These are phyloP conservation scores for Gnomoniopsis sp. DNA, from an alignment of 2,329 filamentous ascomycete species.

Conservation along the genomic window DNA sequence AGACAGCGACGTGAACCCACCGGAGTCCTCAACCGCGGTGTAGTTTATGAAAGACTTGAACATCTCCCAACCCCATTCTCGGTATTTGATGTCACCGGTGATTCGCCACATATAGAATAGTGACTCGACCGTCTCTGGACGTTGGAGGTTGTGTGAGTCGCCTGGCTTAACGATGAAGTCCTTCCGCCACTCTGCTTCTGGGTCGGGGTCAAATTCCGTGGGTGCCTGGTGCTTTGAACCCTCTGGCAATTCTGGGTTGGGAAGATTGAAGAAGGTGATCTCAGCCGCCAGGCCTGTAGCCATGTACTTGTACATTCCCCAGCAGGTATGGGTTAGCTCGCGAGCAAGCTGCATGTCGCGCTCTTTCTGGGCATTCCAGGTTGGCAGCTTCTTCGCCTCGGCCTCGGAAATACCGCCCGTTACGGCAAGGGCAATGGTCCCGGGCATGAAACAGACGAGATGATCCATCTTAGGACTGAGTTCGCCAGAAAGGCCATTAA, in stretches of 20 bases:
- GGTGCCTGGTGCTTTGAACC: constrained; percentile 49
- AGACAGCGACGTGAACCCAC: constrained; percentile 77
- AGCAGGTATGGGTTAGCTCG: constrained; percentile 95
- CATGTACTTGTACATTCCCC: constrained; percentile 93
- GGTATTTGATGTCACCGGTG: constrained; percentile 82
- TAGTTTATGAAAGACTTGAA: constrained; percentile 88
- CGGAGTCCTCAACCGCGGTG: constrained; percentile 72
- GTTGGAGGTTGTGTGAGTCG: constrained; percentile 91
- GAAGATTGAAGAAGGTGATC: constrained; percentile 85
- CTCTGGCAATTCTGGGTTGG: constrained; percentile 63
- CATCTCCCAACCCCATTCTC: constrained; percentile 98
- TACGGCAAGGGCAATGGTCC: constrained; percentile 85
- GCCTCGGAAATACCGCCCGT: constrained; percentile 75
- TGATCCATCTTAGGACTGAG: constrained; percentile 96
- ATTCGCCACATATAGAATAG: constrained; percentile 99
- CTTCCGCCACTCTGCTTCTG: constrained; percentile 64
- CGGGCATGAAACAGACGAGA: constrained; percentile 94
- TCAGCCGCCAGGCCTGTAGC: constrained; percentile 89
- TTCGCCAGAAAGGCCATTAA: constrained; percentile 61
- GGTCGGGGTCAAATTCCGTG: constrained; percentile 45
- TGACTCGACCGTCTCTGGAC: constrained; percentile 94
- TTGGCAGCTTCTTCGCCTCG: constrained; percentile 67
- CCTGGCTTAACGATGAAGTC: constrained; percentile 77
- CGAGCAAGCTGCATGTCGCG: constrained; percentile 82
- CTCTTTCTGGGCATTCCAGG: constrained; percentile 77